Evolutionary conservation across 148 eudicot species (phyloP), one percentile per base, ranked within the genome.

Genomic region (Silene conica): DNA sequence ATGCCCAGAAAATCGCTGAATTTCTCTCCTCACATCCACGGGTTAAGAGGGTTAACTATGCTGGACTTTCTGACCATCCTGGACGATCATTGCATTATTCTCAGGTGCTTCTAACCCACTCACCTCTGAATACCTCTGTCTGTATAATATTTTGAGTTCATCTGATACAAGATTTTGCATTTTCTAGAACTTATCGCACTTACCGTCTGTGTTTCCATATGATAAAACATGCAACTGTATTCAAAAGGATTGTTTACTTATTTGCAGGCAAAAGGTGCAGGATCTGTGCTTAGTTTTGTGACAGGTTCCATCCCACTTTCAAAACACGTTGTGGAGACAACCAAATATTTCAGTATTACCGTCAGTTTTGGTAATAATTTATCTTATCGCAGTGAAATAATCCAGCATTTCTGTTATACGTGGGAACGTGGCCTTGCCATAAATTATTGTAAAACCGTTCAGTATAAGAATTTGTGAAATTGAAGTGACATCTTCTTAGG

Each of bases 211-310:
- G 61, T 19, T 63, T 66, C 69, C 31, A 16, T 3, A 70, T 22
- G 56, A 23, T 2, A 1, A 20, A 50, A 0, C 18, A 70, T 63
- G 62, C 13, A 5, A 61, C 19, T 56, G 48, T 13, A 63, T 25
- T 11, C 6, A 25, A 26, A 16, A 61, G 19, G n/a, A 31, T 22
- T 64, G 61, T 56, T 38, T 21, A 22, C 8, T 26, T 28, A 43
- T 54, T 80, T 85, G 57, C 94, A 96, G 99, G 94, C 99, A 5
- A 96, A 84, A 80, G 99, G 99, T 82, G 99, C 99, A 28, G 99
- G 99, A 71, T 87, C 99, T 55, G 99, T 96, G 69, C 90, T 96
- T 58, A 96, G 99, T 84, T 96, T 96, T 81, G 70, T 86, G 64
- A 96, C 99, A 4, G 99, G 99, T 14, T 92, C 96, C 9, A 58